Conservation (phyloP, 129 eudicot genomes). For the Dittrichia graveolens region DNA sequence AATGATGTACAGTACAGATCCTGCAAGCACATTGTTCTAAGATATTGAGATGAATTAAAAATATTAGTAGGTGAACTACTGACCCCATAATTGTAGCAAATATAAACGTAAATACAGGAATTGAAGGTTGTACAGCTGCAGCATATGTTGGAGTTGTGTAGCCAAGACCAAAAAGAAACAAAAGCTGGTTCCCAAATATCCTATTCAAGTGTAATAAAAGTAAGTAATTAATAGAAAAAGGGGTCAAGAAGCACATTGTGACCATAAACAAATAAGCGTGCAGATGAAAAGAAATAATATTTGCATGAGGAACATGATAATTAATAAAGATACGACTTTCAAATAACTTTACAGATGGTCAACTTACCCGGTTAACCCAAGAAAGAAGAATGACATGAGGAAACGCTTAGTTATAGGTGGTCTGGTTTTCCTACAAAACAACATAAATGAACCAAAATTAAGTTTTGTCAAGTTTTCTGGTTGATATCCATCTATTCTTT, state of each 20-base stretch:
- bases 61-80: slow-evolving; percentile 42
- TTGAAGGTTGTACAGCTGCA: slow-evolving; percentile 91
- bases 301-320: slow-evolving; percentile 17
- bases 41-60: background rate
- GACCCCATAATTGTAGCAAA: slow-evolving; percentile 92
- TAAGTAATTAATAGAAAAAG: background rate
- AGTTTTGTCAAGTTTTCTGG: background rate
- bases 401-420: slow-evolving; percentile 71
- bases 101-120: slow-evolving; percentile 88
- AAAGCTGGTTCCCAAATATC: slow-evolving; percentile 88
- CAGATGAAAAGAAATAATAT: background rate
- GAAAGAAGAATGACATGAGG: slow-evolving; percentile 77
- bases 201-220: slow-evolving; percentile 39
- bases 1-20: background rate
- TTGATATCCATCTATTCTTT: slow-evolving; percentile 1
- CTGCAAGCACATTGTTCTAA: background rate
- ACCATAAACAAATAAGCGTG: background rate
- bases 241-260: background rate
- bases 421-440: slow-evolving; percentile 63
- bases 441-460: slow-evolving; percentile 13
- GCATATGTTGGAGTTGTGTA: slow-evolving; percentile 96
- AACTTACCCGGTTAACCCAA: slow-evolving; percentile 91
- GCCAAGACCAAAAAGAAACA: slow-evolving; percentile 92
- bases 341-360: background rate
- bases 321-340: background rate